Evolutionary conservation across 139 green algal genomes (phyloP), one percentile per base, ranked within the genome.

Genomic region (Desmodesmus armatus): DNA sequence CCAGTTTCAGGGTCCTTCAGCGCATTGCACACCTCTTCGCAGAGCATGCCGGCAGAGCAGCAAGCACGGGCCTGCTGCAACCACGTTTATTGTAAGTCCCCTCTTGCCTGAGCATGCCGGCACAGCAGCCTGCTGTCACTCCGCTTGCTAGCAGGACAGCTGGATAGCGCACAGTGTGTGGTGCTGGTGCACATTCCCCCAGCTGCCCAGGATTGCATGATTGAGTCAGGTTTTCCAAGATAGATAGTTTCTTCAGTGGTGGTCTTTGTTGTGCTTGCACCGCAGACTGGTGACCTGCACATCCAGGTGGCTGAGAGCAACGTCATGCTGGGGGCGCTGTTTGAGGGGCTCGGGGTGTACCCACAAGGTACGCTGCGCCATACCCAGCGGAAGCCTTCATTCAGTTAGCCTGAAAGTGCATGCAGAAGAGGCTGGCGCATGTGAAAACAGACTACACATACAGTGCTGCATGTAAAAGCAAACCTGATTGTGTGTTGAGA

Each of bases 201-300:
- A 62, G 51, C 13, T 17, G 51, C 51, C 15, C 51, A 17, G 51
- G 51, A 13, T 27, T 62, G 51, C 51, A 62, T 27, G 51, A 17
- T 62, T 62, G 51, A 13, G 51, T 13, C 51, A 62, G 15, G 51
- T 62, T 13, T 17, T 62, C 15, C 13, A 13, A 62, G 15, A 17
- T 62, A 17, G 51, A 13, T 62, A 13, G 19, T 35, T 75, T 35
- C 43, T 55, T 7, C 47, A 21, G 47, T 13, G 47, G 47, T 55
- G 69, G 19, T 25, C 25, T 35, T 39, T 39, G 53, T 37, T 25
- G 39, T 77, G 69, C 40, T 19, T 82, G 76, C n/a, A n/a, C n/a
- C n/a, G n/a, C 87, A 94, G 89, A 86, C 77, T 62, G 93, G 94
- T 15, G 91, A 95, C 80, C 37, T 94, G 43, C 92, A 96, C 78